These are phyloP conservation scores for Phytophthora foliorum DNA, from an alignment of 352 stramenopile species.

Conservation along the genomic window DNA sequence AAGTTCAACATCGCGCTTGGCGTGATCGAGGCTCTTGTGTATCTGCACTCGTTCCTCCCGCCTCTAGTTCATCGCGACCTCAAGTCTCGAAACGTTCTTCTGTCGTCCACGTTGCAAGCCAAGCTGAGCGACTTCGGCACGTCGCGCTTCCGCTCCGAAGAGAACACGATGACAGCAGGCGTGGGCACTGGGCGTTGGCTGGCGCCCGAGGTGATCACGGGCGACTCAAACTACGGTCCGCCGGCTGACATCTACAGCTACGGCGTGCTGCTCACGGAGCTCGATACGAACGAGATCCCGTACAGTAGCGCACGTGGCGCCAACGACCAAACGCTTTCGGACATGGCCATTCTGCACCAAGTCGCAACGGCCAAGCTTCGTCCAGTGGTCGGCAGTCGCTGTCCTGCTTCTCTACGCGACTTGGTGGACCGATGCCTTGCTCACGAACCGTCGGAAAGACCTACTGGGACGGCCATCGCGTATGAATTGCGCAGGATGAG, in stretches of 20 bases:
- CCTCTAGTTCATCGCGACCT: conserved; percentile 65
- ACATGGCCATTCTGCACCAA: conserved; percentile 55
- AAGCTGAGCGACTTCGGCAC: conserved; percentile 44
- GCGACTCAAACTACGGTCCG: conserved; percentile 54
- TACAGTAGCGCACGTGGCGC: conserved; percentile 37
- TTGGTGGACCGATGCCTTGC: conserved; percentile 15
- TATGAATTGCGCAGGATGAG: conserved; percentile 14
- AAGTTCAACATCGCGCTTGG: conserved; percentile 48
- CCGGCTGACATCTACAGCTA: conserved; percentile 68
- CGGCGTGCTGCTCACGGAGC: conserved; percentile 44
- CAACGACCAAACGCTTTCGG: conserved; percentile 49
- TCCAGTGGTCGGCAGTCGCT: conserved; percentile 4
- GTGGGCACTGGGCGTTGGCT: conserved; percentile 69
- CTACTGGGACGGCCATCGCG: conserved; percentile 11
- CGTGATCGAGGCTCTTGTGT: conserved; percentile 50
- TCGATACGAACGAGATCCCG: conserved; percentile 54
- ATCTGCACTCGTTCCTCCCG: conserved; percentile 44
- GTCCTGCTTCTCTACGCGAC: background rate
- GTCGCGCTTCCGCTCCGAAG: conserved; percentile 28
- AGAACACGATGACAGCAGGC: conserved; percentile 47
- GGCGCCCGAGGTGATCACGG: conserved; percentile 56
- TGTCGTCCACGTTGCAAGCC: conserved; percentile 30
- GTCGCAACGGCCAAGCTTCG: conserved; percentile 38
- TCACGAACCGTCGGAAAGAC: conserved; percentile 7
- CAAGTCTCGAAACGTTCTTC: conserved; percentile 64